Percentiles rank a stretch among this genome's conserved stretches.
Conservation (phyloP, 768 basidiomycete species). For the Butyriboletus loyo region DNA sequence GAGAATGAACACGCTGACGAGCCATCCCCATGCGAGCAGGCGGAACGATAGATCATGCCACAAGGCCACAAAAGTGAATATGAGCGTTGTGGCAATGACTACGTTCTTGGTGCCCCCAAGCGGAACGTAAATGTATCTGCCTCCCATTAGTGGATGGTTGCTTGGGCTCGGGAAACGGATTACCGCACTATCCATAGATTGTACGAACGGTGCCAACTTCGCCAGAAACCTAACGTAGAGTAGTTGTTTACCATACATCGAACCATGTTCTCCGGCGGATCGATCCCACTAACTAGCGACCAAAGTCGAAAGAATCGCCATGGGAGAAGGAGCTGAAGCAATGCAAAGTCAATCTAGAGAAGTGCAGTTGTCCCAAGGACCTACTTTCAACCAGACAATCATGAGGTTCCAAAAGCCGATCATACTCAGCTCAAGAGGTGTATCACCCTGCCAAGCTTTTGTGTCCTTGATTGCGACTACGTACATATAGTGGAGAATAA, state of each 20-base stretch:
- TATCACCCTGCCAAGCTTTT: conserved; percentile 75
- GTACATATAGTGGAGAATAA: conserved; percentile 91
- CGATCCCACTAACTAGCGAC: conserved; percentile 83
- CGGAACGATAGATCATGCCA: conserved; percentile 94
- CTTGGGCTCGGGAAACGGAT: conserved; percentile 6
- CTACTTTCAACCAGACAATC: conserved; percentile 93
- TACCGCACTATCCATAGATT: conserved; percentile 94
- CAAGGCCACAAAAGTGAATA: conserved; percentile 95
- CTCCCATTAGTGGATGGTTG: neutral
- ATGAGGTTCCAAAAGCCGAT: conserved; percentile 97
- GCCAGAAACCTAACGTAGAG: conserved; percentile 89
- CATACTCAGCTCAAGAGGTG: conserved; percentile 81
- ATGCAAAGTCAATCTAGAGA: neutral
- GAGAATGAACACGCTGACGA: conserved; percentile 83
- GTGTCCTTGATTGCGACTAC: conserved; percentile 94
- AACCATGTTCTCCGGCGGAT: conserved; percentile 98
- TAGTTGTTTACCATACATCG: conserved; percentile 99
- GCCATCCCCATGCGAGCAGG: conserved; percentile 95
- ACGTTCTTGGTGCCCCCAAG: conserved; percentile 68
- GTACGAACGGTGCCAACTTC: conserved; percentile 94
- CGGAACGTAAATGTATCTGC: conserved; percentile 92
- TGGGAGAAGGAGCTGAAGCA: conserved; percentile 74
- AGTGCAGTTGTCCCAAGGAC: conserved; percentile 6
- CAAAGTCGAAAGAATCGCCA: conserved; percentile 98
- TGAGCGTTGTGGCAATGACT: conserved; percentile 63